A percentile compares a stretch with the other conserved stretches of the same genome.
phyloP scores from a whole-genome alignment of 208 protist genomes.

The Histomonas meleagridis region DNA sequence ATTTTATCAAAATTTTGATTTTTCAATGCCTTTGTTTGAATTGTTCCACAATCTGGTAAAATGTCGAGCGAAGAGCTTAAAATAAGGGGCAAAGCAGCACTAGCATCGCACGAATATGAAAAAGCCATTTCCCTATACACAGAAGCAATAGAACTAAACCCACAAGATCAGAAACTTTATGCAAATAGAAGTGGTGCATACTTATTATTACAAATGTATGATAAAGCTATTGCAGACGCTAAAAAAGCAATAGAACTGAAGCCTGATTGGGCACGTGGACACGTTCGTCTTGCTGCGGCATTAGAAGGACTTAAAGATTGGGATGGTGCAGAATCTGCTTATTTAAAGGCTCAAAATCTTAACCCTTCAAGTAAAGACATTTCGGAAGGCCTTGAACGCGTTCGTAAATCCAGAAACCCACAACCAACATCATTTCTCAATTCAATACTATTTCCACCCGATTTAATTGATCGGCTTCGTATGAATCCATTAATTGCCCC shows the following conservation, averaged over 20 bases:
- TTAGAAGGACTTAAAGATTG: background rate
- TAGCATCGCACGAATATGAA: background rate
- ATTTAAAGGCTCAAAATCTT: background rate
- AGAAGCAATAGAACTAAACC: background rate
- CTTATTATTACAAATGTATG: background rate
- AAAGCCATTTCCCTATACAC: background rate
- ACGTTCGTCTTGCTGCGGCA: background rate
- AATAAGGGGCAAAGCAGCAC: background rate
- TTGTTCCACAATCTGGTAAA: no score
- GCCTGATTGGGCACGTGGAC: background rate
- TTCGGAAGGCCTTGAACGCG: background rate
- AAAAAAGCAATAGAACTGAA: background rate
- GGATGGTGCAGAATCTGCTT: background rate
- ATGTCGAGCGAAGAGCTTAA: background rate
- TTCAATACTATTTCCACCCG: background rate
- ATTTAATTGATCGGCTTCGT: background rate
- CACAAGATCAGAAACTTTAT: background rate
- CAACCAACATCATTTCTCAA: background rate
- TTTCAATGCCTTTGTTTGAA: no score
- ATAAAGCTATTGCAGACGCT: background rate
- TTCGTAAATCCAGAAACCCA: background rate
- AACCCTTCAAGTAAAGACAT: background rate
- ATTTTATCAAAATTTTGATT: no score
- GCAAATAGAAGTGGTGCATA: background rate
- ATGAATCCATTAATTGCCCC: background rate